These are phyloP conservation scores for Vigna hirtella DNA, from an alignment of 306 rosid genomes.

Conservation along the genomic window DNA sequence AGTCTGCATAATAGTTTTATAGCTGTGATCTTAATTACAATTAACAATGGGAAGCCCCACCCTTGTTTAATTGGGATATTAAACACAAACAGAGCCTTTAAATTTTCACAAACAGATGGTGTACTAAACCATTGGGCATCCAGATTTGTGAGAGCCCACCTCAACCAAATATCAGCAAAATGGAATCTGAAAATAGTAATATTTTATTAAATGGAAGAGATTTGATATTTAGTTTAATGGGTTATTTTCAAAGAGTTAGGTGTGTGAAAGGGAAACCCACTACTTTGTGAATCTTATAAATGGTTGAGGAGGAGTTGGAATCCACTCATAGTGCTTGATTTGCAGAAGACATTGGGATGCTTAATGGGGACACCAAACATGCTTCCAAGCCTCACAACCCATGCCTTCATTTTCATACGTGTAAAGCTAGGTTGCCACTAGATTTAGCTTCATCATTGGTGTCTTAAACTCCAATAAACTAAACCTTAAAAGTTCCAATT, in stretches of 20 bases:
- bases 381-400: conserved; percentile 53
- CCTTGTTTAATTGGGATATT: conserved; percentile 33
- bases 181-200: conserved; percentile 54
- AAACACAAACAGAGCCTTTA: conserved; percentile 12
- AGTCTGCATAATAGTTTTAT: conserved; percentile 42
- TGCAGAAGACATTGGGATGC: conserved; percentile 62
- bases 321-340: conserved; percentile 81
- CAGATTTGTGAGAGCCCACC: conserved; percentile 70
- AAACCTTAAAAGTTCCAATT: conserved; percentile 55
- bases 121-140: conserved; percentile 64
- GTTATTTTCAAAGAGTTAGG: conserved; percentile 73
- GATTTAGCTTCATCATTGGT: conserved; percentile 58
- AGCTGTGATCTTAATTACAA: conserved; percentile 10
- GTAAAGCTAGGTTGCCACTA: conserved; percentile 71
- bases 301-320: conserved; percentile 96
- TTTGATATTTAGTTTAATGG: conserved; percentile 53
- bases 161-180: conserved; percentile 45
- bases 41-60: not conserved
- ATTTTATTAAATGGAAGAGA: conserved; percentile 42
- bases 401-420: conserved; percentile 56
- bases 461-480: conserved; percentile 51
- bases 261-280: conserved; percentile 94
- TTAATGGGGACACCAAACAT: conserved; percentile 63
- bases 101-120: conserved; percentile 46
- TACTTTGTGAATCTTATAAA: conserved; percentile 53